Evolutionary conservation across 163 green algal species (phyloP), one percentile per base, ranked within the genome.

Genomic region (Picocystis sp.): DNA sequence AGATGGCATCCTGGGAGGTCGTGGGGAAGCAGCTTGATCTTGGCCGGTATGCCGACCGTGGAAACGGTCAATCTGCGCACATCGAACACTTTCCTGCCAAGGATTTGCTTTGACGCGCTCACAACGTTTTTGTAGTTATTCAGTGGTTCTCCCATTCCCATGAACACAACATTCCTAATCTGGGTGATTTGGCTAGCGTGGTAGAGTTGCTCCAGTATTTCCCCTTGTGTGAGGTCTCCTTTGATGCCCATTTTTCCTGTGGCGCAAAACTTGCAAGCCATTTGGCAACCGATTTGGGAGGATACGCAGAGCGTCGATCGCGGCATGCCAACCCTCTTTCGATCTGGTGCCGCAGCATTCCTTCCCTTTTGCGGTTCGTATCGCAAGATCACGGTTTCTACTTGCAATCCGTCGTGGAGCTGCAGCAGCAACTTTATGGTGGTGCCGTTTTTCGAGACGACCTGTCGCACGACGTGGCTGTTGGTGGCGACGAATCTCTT

Each of bases 141-240:
- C 43, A 97, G 65, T 1, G 89, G 89, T 73, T 97, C 88, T 0
- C 79, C 81, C 69, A 76, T 76, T 17, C 81, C 83, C 88, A 97
- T 98, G 71, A 96, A 96, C 3, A 94, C 86, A 8, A 94, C 62
- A 64, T 96, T 96, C 11, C 80, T 68, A 51, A 97, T 82, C 34
- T 50, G 61, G 12, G 38, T 59, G 3, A 88, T 58, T 1, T 41
- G 19, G n/a, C 50, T 58, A 2, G 89, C 89, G 53, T 94, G 81
- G 41, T 92, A 69, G 33, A 95, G 71, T 71, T 98, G 87, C 73
- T 97, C 89, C 9, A 96, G 24, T 15, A 98, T 98, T 65, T 98
- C 89, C 0, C 81, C 89, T 1, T 75, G 66, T 10, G 70, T 84
- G 6, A 77, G 53, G 35, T 71, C 59, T 3, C 74, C 81, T 43